Conservation (phyloP, 495 filamentous ascomycete genomes). For the Xylaria grammica region DNA sequence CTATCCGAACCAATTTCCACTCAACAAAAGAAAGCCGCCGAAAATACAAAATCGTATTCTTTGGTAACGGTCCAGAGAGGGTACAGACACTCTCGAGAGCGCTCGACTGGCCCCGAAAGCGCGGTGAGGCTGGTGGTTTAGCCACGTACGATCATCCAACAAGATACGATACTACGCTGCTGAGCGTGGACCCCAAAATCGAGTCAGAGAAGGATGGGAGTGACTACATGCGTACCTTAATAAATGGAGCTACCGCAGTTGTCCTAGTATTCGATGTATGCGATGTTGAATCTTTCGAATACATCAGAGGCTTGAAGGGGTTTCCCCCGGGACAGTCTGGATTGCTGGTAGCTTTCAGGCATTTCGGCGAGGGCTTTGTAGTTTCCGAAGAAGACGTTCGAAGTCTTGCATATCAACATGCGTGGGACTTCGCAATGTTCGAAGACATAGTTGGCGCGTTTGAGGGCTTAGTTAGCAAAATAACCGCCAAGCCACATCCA, state of each 20-base stretch:
- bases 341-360: background rate
- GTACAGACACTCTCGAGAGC: background rate
- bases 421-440: background rate
- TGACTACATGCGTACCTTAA: background rate
- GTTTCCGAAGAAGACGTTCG: background rate
- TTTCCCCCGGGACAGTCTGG: background rate
- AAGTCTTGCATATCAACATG: background rate
- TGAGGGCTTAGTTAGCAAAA: background rate
- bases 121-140: background rate
- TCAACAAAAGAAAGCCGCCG: background rate
- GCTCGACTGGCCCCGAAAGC: background rate
- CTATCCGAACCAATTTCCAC: background rate
- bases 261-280: background rate
- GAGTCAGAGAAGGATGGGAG: background rate
- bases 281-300: background rate
- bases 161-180: background rate
- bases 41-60: background rate
- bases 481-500: background rate
- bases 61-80: background rate
- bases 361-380: background rate
- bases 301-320: background rate
- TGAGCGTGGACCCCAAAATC: background rate
- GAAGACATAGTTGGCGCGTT: background rate
- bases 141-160: background rate
- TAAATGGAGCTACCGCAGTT: background rate